Evolutionary conservation across 164 flowering plant genomes (phyloP).

Genomic region (Vitis riparia): DNA sequence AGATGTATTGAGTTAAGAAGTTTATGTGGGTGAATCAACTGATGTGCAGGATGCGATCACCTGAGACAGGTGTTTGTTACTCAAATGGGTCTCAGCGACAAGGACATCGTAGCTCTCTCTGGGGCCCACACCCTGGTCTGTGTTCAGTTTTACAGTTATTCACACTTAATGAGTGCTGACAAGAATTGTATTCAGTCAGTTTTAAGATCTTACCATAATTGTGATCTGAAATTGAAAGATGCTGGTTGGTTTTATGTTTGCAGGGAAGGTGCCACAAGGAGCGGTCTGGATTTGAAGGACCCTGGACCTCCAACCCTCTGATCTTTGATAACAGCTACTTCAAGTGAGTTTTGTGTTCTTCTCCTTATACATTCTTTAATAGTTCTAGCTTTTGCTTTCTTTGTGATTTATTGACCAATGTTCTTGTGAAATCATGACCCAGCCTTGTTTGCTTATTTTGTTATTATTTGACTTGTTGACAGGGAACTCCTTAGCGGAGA

Average conservation of each 20-base stretch:
- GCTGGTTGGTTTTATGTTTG: not conserved
- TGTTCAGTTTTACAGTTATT: no score
- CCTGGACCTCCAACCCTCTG: conserved; percentile 60
- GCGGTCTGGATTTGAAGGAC: conserved; percentile 65
- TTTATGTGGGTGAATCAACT: no score
- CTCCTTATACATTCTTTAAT: not conserved
- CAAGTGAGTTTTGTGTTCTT: conserved; percentile 26
- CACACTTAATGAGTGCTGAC: no score
- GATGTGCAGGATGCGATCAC: conserved; percentile 51
- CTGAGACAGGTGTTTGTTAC: conserved; percentile 52
- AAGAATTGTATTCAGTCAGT: no score
- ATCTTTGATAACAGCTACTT: conserved; percentile 63
- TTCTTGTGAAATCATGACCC: no score
- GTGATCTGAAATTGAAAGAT: no score
- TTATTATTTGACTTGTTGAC: not conserved
- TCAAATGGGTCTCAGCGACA: conserved; percentile 59
- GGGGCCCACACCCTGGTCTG: conserved; percentile 72
- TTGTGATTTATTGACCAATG: no score
- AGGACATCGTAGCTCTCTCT: conserved; percentile 72
- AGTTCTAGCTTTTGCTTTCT: no score
- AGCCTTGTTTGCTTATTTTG: no score
- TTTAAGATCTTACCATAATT: no score
- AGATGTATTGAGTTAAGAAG: no score
- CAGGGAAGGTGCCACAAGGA: conserved; percentile 68
- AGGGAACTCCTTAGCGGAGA: conserved; percentile 55